Evolutionary conservation across 495 filamentous ascomycete species (phyloP).

Genomic region (Podospora fimiseda): DNA sequence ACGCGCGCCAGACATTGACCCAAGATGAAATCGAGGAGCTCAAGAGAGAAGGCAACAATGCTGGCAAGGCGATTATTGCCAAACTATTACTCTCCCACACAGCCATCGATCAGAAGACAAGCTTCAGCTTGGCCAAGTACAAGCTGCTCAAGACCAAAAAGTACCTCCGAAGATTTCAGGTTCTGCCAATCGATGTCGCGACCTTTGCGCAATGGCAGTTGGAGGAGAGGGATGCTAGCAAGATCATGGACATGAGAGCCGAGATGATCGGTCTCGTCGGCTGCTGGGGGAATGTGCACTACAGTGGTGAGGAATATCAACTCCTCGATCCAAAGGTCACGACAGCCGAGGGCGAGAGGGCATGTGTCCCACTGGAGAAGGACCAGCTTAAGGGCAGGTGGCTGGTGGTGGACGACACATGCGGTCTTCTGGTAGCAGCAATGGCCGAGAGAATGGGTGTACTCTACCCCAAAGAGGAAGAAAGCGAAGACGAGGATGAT

Average conservation of each 20-base stretch:
- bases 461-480: constrained; percentile 48
- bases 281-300: constrained; percentile 49
- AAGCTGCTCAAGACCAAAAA: constrained; percentile 90
- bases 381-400: constrained; percentile 56
- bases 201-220: constrained; percentile 66
- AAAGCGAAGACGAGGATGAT: constrained; percentile 20
- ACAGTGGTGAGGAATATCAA: constrained; percentile 32
- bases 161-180: constrained; percentile 79
- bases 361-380: constrained; percentile 11
- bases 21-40: constrained; percentile 85
- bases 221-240: constrained; percentile 65
- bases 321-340: constrained; percentile 24
- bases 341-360: constrained; percentile 22
- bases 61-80: constrained; percentile 81
- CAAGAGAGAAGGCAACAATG: constrained; percentile 68
- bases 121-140: constrained; percentile 90
- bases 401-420: constrained; percentile 85
- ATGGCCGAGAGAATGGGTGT: constrained; percentile 91
- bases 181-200: constrained; percentile 74
- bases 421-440: constrained; percentile 77
- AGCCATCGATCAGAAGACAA: constrained; percentile 86
- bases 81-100: constrained; percentile 80
- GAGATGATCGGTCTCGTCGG: constrained; percentile 68
- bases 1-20: constrained; percentile 72
- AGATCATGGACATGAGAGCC: constrained; percentile 82